Evolutionary conservation across 2,329 filamentous ascomycete genomes (phyloP), one percentile per base, ranked within the genome.

Genomic region (Venturia nashicola): DNA sequence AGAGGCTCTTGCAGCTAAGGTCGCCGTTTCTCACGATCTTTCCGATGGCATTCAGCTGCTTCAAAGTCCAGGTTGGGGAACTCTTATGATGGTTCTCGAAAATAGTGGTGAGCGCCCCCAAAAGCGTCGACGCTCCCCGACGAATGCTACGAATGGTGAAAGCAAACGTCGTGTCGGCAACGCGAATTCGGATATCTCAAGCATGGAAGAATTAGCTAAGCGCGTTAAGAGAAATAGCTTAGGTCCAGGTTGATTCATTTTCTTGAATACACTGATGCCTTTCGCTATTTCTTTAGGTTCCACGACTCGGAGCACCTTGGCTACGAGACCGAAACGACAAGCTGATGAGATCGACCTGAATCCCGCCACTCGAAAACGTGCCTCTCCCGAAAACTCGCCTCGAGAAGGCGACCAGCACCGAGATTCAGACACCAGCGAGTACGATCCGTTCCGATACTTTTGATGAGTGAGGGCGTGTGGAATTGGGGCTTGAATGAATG

Each of bases 71-170:
- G 94, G 94, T 72, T 99, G 94, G 94, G 89, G 92, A 76, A 97
- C 91, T 65, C 82, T 99, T 72, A 83, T 93, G 77, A 88, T 89
- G 76, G 96, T 99, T 75, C 84, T 97, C 79, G 86, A 94, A 86
- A 89, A 91, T 85, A 91, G 90, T 83, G 91, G 92, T 96, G 92
- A 96, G 89, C 88, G 88, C 85, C 85, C 88, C 84, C 87, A 86
- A 77, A 95, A 94, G 83, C 89, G 81, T 75, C 72, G 72, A 36
- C 59, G 40, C 63, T 69, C 68, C 66, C 67, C 71, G 57, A 64
- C 67, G 65, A 71, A 65, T 73, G 74, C 70, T 73, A 76, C 75
- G 75, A 66, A 68, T 64, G 67, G 66, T 67, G 66, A 63, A 64
- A 62, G 64, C 68, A 65, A 61, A 62, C 64, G 66, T 67, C 68